Evolutionary conservation across 257 asterid genomes (phyloP), one percentile per base, ranked within the genome.

Genomic region (Nicotiana benthamiana): DNA sequence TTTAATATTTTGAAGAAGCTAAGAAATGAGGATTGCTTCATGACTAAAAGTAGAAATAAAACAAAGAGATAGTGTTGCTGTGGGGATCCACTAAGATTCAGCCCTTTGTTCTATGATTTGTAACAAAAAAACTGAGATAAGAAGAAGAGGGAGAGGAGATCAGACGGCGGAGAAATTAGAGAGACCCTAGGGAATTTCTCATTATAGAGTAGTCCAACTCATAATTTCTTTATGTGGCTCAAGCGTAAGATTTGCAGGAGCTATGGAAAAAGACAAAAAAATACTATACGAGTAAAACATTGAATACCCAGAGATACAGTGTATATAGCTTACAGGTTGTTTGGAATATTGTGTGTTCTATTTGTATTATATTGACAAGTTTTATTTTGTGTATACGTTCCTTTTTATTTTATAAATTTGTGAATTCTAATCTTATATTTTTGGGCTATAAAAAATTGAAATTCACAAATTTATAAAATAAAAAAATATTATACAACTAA

Each of bases 141-240:
- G 18, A 6, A 13, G 17, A 51, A 51, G 61, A 48, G 78, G 48
- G 59, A 65, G 51, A 62, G 8, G 6, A 43, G 81, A 79, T 79
- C 82, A 62, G 63, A 79, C 82, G 75, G 82, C 82, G 52, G 70
- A 32, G 60, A 7, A 12, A 46, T 30, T 56, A 28, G 32, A 17
- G 65, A 56, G 60, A 59, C 36, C 53, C 72, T 57, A 46, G 18
- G 22, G 36, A 26, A 26, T 12, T 26, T 4, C 36, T 3, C 4
- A 30, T 51, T 20, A 24, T 15, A 75, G 34, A 77, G 54, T 60
- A 74, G 72, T 77, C 81, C 70, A 60, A 27, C 6, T 77, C 15
- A 13, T 40, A 34, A 43, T 57, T 48, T 24, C 8, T 59, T 34
- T 77, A 40, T 77, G 34, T 20, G 80, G 24, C 70, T 77, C 20